A percentile compares a stretch with the other conserved stretches of the same genome.
These are phyloP conservation scores for Fusarium sp. DNA, from an alignment of 2,329 filamentous ascomycete genomes.

Conservation along the genomic window DNA sequence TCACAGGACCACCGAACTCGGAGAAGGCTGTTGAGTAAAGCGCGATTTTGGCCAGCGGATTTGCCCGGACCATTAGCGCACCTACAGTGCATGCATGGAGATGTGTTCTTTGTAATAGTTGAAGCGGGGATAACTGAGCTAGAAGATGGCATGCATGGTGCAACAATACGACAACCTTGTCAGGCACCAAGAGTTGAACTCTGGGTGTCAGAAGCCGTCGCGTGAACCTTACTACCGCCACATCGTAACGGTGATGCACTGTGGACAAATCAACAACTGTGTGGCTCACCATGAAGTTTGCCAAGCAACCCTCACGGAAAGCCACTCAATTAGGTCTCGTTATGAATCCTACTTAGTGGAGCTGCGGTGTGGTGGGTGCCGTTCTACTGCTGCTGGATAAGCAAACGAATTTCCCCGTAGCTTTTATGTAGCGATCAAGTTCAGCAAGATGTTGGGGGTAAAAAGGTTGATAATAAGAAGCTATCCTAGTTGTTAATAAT, in stretches of 20 bases:
- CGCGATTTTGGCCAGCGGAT: neutral
- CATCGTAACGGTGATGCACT: neutral
- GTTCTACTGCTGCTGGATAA: neutral
- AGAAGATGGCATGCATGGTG: neutral
- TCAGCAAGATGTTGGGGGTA: too few relatives aligned
- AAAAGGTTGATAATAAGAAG: neutral
- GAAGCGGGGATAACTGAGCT: too few relatives aligned
- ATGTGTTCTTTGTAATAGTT: too few relatives aligned
- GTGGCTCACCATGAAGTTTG: neutral
- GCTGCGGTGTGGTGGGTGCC: neutral
- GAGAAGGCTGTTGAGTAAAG: too few relatives aligned
- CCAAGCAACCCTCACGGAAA: neutral
- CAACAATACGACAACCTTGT: neutral
- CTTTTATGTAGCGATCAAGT: neutral
- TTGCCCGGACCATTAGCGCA: neutral
- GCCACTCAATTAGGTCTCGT: neutral
- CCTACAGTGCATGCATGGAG: neutral
- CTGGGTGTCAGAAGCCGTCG: neutral
- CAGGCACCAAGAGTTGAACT: neutral
- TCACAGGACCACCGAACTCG: neutral
- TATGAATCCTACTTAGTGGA: neutral
- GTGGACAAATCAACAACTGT: neutral
- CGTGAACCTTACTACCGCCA: neutral
- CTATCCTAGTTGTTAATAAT: neutral
- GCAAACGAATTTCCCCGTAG: neutral